These are phyloP conservation scores for Tanozyma kutaoensis DNA, from an alignment of 805 yeast species.

Conservation along the genomic window DNA sequence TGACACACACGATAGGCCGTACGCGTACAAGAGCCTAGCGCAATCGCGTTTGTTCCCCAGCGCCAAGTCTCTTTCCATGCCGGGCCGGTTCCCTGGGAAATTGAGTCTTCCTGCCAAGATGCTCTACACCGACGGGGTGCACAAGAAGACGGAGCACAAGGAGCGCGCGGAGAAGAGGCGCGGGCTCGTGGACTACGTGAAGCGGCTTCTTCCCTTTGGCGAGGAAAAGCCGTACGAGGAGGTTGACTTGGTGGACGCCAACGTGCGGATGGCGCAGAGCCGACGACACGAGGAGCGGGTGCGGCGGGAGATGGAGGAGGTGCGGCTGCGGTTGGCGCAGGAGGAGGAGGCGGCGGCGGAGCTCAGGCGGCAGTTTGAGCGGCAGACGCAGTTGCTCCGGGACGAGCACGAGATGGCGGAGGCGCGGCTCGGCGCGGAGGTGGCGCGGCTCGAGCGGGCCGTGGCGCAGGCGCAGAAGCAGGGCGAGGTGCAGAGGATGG, in stretches of 20 bases:
- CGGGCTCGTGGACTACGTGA: too few relatives aligned
- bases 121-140: too few relatives aligned
- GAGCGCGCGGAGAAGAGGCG: too few relatives aligned
- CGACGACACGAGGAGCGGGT: too few relatives aligned
- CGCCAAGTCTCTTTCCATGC: too few relatives aligned
- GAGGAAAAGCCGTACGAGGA: background rate
- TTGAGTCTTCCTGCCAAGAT: too few relatives aligned
- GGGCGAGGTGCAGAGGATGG: background rate
- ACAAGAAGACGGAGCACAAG: too few relatives aligned
- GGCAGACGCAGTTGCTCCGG: slow-evolving; percentile 2
- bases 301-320: background rate
- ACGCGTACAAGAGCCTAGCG: too few relatives aligned
- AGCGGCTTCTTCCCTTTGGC: background rate
- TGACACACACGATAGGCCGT: too few relatives aligned
- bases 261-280: background rate
- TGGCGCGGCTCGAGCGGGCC: background rate
- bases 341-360: background rate
- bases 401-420: slow-evolving; percentile 2
- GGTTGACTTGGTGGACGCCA: slow-evolving; percentile 1
- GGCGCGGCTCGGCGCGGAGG: slow-evolving; percentile 2
- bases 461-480: background rate
- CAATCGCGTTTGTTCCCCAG: too few relatives aligned
- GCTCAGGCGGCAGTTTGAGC: slow-evolving; percentile 2
- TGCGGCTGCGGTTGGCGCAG: background rate
- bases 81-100: too few relatives aligned